Percentiles rank a stretch among this genome's conserved stretches.
Evolutionary conservation across 495 filamentous ascomycete species (phyloP).

Genomic region (Neurospora sp.): DNA sequence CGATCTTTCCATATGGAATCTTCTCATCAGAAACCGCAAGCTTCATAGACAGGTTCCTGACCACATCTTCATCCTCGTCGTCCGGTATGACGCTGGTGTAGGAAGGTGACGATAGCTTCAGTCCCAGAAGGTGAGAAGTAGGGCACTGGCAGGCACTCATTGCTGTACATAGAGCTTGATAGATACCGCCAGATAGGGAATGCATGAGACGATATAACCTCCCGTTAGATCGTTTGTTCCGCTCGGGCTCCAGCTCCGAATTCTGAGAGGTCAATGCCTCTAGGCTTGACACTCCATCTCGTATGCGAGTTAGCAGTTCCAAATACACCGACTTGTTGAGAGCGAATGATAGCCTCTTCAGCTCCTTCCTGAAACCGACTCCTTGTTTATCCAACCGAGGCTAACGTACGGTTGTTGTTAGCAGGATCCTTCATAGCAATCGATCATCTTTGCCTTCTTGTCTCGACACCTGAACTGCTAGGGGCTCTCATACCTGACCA

Average conservation of each 20-base stretch:
- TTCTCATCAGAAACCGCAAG: not conserved
- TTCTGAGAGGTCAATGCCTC: constrained; percentile 22
- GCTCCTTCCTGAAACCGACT: constrained; percentile 1
- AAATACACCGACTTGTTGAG: constrained; percentile 18
- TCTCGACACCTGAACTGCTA: not conserved
- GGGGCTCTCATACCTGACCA: constrained; percentile 4
- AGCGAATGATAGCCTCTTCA: constrained; percentile 22
- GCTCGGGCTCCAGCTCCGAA: constrained; percentile 19
- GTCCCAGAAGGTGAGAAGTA: constrained; percentile 14
- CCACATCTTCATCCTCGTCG: constrained; percentile 1
- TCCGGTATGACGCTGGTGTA: constrained; percentile 12
- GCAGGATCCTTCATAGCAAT: too few relatives aligned
- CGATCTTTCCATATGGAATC: not conserved
- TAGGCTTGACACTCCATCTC: constrained; percentile 22
- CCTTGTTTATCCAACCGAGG: not conserved
- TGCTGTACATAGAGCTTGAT: constrained; percentile 20
- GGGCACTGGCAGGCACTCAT: constrained; percentile 15
- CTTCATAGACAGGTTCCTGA: not conserved
- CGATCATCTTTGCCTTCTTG: too few relatives aligned
- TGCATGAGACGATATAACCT: constrained; percentile 18
- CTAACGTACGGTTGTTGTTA: not conserved
- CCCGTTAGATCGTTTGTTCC: constrained; percentile 11
- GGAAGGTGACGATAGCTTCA: constrained; percentile 4
- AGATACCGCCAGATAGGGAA: constrained; percentile 22
- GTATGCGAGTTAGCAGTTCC: constrained; percentile 19